Percentiles rank a stretch among this genome's conserved stretches.
Conservation (phyloP, 768 basidiomycete species). For the Russula lepida region DNA sequence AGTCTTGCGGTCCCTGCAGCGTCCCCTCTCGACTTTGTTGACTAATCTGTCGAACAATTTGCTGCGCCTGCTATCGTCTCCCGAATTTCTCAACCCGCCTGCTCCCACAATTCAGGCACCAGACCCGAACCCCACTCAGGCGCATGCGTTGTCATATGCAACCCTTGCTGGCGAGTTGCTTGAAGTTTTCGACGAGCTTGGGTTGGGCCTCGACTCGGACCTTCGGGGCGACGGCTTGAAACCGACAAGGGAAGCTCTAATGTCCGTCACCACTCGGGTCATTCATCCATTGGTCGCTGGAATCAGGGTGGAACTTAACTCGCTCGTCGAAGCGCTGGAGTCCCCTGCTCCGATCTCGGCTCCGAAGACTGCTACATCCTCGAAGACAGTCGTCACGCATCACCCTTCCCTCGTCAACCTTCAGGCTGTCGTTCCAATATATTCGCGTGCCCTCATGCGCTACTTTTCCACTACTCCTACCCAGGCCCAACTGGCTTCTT, state of each 20-base stretch:
- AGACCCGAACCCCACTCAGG: constrained; percentile 55
- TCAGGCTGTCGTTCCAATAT: constrained; percentile 52
- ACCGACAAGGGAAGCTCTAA: constrained; percentile 58
- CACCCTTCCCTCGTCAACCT: constrained; percentile 58
- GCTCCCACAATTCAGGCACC: constrained; percentile 44
- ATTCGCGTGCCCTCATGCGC: constrained; percentile 47
- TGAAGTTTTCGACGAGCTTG: constrained; percentile 57
- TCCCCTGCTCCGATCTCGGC: constrained; percentile 24
- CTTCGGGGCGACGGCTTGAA: constrained; percentile 60
- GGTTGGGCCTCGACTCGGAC: constrained; percentile 54
- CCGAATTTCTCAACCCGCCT: constrained; percentile 46
- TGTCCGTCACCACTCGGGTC: constrained; percentile 59
- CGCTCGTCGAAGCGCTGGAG: constrained; percentile 58
- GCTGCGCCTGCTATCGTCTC: constrained; percentile 56
- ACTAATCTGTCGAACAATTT: constrained; percentile 62
- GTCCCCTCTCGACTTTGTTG: constrained; percentile 67
- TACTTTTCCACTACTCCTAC: constrained; percentile 47
- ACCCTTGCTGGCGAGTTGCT: constrained; percentile 69
- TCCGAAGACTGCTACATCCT: not conserved
- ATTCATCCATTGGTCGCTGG: constrained; percentile 53
- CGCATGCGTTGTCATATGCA: constrained; percentile 61
- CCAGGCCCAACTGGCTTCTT: constrained; percentile 55
- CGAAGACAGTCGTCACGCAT: constrained; percentile 7
- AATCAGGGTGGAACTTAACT: constrained; percentile 53
- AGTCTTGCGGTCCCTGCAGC: constrained; percentile 63